Evolutionary conservation across 345 rosid species (phyloP).

Genomic region (Hevea brasiliensis): DNA sequence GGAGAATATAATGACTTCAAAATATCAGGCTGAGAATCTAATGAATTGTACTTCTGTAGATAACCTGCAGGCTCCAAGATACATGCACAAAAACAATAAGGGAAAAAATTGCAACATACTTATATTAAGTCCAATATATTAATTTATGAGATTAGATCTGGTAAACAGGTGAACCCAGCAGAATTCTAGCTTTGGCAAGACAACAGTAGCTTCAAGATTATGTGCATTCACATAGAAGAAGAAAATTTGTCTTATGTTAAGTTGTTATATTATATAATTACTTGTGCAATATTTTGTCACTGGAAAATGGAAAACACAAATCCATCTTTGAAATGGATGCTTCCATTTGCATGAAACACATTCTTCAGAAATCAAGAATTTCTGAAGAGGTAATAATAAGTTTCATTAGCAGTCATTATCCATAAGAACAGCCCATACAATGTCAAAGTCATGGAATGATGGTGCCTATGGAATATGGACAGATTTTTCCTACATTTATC

Average conservation of each 20-base stretch:
- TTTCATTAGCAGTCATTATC: not conserved
- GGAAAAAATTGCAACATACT: not conserved
- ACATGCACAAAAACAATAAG: conserved; percentile 7
- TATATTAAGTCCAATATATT: not conserved
- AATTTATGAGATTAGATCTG: not conserved
- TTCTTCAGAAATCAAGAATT: not conserved
- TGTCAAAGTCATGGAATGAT: not conserved
- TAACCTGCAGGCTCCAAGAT: conserved; percentile 57
- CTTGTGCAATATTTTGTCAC: not conserved
- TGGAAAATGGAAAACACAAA: not conserved
- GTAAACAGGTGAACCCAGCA: not conserved
- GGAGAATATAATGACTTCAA: conserved; percentile 92
- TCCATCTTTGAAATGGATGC: not conserved
- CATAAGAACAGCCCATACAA: not conserved
- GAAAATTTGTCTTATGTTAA: not conserved
- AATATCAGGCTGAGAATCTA: conserved; percentile 89
- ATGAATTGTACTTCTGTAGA: conserved; percentile 73
- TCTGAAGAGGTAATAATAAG: not conserved
- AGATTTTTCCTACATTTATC: not conserved
- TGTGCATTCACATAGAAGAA: not conserved
- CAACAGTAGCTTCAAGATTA: not conserved
- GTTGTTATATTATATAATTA: not conserved
- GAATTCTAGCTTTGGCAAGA: not conserved
- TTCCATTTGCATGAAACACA: not conserved
- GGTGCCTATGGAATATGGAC: not conserved